Evolutionary conservation across 1,284 basidiomycete species (phyloP), one percentile per base, ranked within the genome.

Genomic region (Ustilago nuda): DNA sequence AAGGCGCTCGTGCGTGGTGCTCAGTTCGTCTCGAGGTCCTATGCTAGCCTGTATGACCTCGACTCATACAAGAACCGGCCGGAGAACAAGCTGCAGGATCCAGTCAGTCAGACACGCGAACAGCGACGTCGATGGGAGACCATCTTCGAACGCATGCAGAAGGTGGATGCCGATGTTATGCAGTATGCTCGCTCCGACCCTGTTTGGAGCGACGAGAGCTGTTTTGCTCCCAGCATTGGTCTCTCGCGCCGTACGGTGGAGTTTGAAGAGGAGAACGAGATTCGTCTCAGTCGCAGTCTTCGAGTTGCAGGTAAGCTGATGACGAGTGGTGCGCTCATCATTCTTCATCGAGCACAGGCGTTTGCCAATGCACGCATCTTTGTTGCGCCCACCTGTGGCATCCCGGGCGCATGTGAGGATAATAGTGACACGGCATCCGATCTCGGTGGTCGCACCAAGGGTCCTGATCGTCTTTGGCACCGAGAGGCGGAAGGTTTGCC

Each of bases 341-440:
- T 82, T 46, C 48, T 82, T 27, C 81, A 82, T 52, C 59, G 81
- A 12, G 75, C 80, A 0, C 79, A 81, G 58, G 81, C 81, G 2
- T 82, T 80, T 41, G 79, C 79, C 27, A 81, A 81, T 45, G 81
- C 81, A 19, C 51, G 70, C 32, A 77, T 82, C 69, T 82, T 82
- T 63, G 74, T 82, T 32, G 59, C 62, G 35, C 79, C 79, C 1
- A 79, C 79, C 12, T 82, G 81, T 41, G 79, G 81, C 8, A 73
- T 82, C 35, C 81, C 81, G 12, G 75, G 77, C 30, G 73, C 76
- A 1, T 78, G 68, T 61, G 71, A 72, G 46, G 70, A 72, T 35
- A 56, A 56, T 39, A 68, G 68, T 50, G 75, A 78, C 37, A 66
- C 65, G 13, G 67, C 73, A 8, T 79, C 73, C 9, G 69, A 78